Evolutionary conservation across 2,329 filamentous ascomycete genomes (phyloP).

Genomic region (Claviceps maximensis): DNA sequence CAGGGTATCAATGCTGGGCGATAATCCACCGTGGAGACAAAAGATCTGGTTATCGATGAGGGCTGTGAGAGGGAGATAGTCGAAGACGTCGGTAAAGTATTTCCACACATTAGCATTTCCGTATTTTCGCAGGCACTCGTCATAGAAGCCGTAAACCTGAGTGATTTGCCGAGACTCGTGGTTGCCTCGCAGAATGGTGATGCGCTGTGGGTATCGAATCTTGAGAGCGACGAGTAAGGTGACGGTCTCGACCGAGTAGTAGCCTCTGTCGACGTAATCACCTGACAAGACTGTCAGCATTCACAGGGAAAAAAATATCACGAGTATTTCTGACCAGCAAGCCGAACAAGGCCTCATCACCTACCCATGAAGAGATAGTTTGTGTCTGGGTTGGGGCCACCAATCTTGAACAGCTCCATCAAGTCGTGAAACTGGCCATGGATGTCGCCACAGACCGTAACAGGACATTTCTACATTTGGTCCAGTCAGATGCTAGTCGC

Average conservation of each 20-base stretch:
- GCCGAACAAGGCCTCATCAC: conserved; percentile 13
- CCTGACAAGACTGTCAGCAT: conserved; percentile 35
- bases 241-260: conserved; percentile 97
- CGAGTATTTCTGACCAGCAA: neutral
- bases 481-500: conserved; percentile 2
- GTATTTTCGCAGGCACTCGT: conserved; percentile 97
- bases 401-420: conserved; percentile 99
- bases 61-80: conserved; percentile 92
- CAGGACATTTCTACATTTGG: conserved; percentile 71
- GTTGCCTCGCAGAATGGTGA: conserved; percentile 96
- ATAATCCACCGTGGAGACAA: conserved; percentile 92
- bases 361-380: conserved; percentile 99
- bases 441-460: conserved; percentile 97
- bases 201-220: conserved; percentile 94
- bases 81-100: conserved; percentile 97
- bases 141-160: conserved; percentile 98
- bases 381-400: conserved; percentile 92
- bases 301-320: neutral
- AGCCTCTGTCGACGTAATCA: conserved; percentile 96
- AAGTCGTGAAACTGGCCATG: conserved; percentile 98
- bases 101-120: conserved; percentile 99
- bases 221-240: conserved; percentile 93
- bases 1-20: conserved; percentile 88
- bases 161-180: conserved; percentile 99
- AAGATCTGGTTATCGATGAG: conserved; percentile 99